A percentile compares a stretch with the other conserved stretches of the same genome.
Conservation (phyloP, 2,329 filamentous ascomycete species). For the Ophiostoma piceae region DNA sequence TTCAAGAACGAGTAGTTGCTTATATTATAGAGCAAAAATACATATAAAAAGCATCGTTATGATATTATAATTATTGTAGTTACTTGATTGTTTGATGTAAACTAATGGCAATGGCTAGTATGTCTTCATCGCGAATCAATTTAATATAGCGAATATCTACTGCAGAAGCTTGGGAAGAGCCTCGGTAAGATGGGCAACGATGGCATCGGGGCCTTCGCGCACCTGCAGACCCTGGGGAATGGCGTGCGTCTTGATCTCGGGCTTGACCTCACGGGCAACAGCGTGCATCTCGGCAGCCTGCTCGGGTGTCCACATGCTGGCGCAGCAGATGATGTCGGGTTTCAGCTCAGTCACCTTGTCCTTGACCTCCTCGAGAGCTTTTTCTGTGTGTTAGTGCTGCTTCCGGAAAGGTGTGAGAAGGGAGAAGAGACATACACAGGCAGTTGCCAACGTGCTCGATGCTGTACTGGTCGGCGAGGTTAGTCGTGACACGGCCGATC, state of each 20-base stretch:
- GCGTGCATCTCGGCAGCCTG: slow-evolving; percentile 42
- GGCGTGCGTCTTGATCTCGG: slow-evolving; percentile 47
- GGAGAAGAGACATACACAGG: slow-evolving; percentile 44
- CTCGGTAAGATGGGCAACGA: slow-evolving; percentile 49
- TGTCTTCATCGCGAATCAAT: too few species aligned
- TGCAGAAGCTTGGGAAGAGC: slow-evolving; percentile 30
- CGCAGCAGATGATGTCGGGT: slow-evolving; percentile 46
- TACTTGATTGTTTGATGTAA: too few species aligned
- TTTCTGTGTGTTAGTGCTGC: not conserved
- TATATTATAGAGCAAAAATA: too few species aligned
- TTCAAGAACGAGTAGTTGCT: slow-evolving; percentile 33
- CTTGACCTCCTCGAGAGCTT: slow-evolving; percentile 52
- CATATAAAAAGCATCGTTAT: too few species aligned
- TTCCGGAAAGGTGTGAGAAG: not conserved
- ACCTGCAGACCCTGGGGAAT: slow-evolving; percentile 52
- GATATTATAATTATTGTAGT: not conserved
- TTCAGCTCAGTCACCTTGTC: slow-evolving; percentile 27
- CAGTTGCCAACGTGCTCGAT: slow-evolving; percentile 60
- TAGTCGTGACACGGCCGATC: slow-evolving; percentile 56
- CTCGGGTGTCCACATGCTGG: slow-evolving; percentile 49
- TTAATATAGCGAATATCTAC: not conserved
- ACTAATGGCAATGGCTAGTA: too few species aligned
- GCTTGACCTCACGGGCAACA: slow-evolving; percentile 41
- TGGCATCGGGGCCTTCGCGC: slow-evolving; percentile 48
- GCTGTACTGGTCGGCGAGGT: slow-evolving; percentile 57